Percentiles rank a stretch among this genome's conserved stretches.
phyloP scores from a whole-genome alignment of 495 filamentous ascomycete species.

The Niebla homalea region DNA sequence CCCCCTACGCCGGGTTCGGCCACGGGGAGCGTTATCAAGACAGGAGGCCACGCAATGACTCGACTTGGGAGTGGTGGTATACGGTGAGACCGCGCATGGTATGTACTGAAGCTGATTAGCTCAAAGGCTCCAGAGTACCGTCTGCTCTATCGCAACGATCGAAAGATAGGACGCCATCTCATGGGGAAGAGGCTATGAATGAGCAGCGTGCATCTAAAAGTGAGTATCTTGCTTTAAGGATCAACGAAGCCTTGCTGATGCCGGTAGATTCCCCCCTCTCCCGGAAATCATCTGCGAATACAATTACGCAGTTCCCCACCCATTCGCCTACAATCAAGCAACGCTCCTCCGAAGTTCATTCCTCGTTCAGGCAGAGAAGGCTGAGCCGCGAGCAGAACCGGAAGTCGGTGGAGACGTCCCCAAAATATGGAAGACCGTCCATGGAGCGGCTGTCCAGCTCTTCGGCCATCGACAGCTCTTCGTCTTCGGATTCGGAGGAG shows the following conservation, averaged over 20 bases:
- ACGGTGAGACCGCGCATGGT: slow-evolving; percentile 2
- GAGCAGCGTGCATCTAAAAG: not conserved
- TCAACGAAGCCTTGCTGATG: not conserved
- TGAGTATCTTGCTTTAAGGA: not conserved
- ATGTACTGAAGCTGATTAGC: slow-evolving; percentile 3
- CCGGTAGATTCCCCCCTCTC: slow-evolving; percentile 21
- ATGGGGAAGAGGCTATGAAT: slow-evolving; percentile 10
- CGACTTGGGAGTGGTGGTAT: slow-evolving; percentile 44
- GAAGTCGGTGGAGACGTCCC: slow-evolving; percentile 6
- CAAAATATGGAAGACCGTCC: slow-evolving; percentile 1
- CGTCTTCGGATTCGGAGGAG: slow-evolving; percentile 30
- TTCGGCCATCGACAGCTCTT: slow-evolving; percentile 26
- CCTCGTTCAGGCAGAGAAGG: slow-evolving; percentile 2
- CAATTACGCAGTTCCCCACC: slow-evolving; percentile 27
- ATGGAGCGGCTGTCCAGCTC: slow-evolving; percentile 18
- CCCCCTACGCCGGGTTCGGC: slow-evolving; percentile 37
- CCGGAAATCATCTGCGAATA: slow-evolving; percentile 31
- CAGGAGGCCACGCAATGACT: slow-evolving; percentile 44
- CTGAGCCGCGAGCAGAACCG: slow-evolving; percentile 8
- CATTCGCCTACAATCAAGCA: slow-evolving; percentile 8
- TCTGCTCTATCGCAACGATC: slow-evolving; percentile 49
- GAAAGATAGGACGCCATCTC: slow-evolving; percentile 38
- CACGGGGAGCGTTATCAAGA: slow-evolving; percentile 31
- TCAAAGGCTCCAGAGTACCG: slow-evolving; percentile 38
- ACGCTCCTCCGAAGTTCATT: slow-evolving; percentile 3